Evolutionary conservation across 257 asterid genomes (phyloP).

Genomic region (Coffea eugenioides): DNA sequence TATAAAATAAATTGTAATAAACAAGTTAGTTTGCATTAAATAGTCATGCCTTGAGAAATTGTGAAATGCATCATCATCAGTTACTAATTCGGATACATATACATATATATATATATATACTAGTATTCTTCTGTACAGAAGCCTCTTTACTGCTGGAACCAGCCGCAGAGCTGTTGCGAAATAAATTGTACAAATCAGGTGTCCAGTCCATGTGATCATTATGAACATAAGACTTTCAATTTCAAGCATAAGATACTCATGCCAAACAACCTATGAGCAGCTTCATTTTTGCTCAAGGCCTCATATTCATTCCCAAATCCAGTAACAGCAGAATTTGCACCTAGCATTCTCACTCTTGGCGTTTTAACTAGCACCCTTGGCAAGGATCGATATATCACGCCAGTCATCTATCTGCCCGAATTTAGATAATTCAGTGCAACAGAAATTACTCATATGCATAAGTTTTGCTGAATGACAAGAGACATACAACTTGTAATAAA

Average conservation of each 20-base stretch:
- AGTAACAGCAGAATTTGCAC: conserved; percentile 73
- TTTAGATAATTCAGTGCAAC: background rate
- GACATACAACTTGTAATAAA: conserved; percentile 87
- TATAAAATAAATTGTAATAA: too few relatives aligned
- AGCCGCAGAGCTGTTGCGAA: conserved; percentile 47
- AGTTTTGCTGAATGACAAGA: conserved; percentile 13
- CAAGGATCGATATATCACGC: conserved; percentile 92
- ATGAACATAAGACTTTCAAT: conserved; percentile 9
- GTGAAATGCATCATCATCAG: too few relatives aligned
- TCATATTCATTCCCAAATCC: conserved; percentile 84
- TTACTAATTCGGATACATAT: too few relatives aligned
- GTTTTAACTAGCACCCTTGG: conserved; percentile 78
- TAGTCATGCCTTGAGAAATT: too few relatives aligned
- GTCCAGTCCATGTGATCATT: conserved; percentile 2
- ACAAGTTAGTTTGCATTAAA: too few relatives aligned
- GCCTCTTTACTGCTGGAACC: conserved; percentile 60
- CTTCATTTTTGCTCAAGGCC: conserved; percentile 56
- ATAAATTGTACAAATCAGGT: conserved; percentile 15
- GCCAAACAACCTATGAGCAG: conserved; percentile 53
- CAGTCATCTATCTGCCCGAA: conserved; percentile 86
- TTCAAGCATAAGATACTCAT: background rate
- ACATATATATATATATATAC: conserved; percentile 9
- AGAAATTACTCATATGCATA: background rate
- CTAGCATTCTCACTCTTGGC: conserved; percentile 70
- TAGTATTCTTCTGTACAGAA: conserved; percentile 46